These are phyloP conservation scores for Persicaria tinctoria DNA, from an alignment of 148 eudicot genomes.

Conservation along the genomic window DNA sequence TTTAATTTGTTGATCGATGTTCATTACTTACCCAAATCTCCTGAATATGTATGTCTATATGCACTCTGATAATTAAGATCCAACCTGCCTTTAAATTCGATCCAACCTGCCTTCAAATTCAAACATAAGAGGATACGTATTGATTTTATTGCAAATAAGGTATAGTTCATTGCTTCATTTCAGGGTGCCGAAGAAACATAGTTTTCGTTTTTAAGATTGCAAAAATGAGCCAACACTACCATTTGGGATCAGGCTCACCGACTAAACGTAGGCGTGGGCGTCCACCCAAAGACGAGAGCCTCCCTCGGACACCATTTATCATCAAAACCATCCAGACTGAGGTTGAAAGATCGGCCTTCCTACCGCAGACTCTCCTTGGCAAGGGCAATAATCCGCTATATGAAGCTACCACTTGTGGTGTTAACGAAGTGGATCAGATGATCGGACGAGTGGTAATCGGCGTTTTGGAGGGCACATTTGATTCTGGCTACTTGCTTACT, in stretches of 20 bases:
- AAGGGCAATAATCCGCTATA: constrained; percentile 14
- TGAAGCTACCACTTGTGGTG: not conserved
- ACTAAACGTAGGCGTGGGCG: constrained; percentile 47
- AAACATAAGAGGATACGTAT: no score
- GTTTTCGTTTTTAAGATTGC: not conserved
- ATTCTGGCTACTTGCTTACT: constrained; percentile 43
- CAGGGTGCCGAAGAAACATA: no score
- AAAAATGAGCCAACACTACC: constrained; percentile 21
- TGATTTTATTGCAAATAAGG: no score
- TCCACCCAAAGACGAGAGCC: constrained; percentile 40
- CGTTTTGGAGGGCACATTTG: constrained; percentile 38
- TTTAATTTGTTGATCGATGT: no score
- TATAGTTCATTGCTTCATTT: no score
- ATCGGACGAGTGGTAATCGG: constrained; percentile 43
- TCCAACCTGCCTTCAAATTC: no score
- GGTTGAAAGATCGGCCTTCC: not conserved
- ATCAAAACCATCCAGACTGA: not conserved
- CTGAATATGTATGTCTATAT: no score
- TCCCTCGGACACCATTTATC: no score
- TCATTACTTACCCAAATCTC: no score
- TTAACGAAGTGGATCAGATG: constrained; percentile 22
- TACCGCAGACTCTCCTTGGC: not conserved
- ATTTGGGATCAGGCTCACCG: constrained; percentile 16
- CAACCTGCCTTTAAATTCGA: no score
- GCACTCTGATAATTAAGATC: no score